A percentile compares a stretch with the other conserved stretches of the same genome.
phyloP scores from a whole-genome alignment of 805 yeast genomes.

The Candida sanyiensis region DNA sequence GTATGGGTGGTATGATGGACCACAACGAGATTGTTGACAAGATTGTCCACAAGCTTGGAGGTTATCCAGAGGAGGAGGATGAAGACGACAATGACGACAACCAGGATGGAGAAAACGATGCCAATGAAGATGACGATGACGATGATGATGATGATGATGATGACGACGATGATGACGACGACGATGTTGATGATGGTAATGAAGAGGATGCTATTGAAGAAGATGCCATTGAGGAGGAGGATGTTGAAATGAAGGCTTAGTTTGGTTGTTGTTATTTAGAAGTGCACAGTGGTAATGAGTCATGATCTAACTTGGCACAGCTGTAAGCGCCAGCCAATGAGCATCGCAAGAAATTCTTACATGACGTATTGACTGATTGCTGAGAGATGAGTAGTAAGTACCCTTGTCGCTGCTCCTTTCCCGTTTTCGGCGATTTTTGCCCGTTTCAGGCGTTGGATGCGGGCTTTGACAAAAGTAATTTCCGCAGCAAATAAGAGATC shows the following conservation, averaged over 20 bases:
- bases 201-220: conserved; percentile 21
- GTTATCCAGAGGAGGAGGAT: conserved; percentile 51
- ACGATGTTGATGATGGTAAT: conserved; percentile 12
- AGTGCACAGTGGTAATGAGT: too few species aligned
- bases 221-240: conserved; percentile 18
- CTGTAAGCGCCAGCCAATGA: too few species aligned
- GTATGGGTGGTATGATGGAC: conserved; percentile 99
- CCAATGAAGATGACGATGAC: conserved; percentile 37
- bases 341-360: too few species aligned
- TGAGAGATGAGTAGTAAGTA: too few species aligned
- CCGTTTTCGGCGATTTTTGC: background rate
- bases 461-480: conserved; percentile 2
- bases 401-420: too few species aligned
- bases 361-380: too few species aligned
- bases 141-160: conserved; percentile 37
- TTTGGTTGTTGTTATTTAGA: too few species aligned
- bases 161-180: conserved; percentile 21
- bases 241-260: background rate
- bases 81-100: conserved; percentile 42
- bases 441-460: background rate
- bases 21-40: conserved; percentile 90
- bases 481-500: conserved; percentile 4
- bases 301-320: too few species aligned
- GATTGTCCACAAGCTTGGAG: conserved; percentile 65
- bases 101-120: conserved; percentile 42